Base-by-base conservation (phyloP, 352 stramenopile species). In the Globisporangium uncinulatum region DNA sequence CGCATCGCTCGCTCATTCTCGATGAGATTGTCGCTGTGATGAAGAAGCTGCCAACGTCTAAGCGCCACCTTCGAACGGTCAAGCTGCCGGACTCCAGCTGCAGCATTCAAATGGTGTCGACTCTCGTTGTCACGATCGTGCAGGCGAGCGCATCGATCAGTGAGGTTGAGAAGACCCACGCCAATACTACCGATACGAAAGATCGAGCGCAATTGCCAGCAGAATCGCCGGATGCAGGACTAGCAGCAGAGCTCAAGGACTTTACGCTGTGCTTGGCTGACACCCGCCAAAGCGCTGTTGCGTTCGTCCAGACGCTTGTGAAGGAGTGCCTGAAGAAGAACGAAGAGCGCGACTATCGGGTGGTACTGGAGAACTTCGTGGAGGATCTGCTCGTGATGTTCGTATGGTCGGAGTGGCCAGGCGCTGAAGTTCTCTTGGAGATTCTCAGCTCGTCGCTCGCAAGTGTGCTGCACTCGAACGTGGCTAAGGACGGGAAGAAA, bases 301-400 rank as follows among this genome's bases (percentile, higher is more conserved):
- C 56, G 1, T 87, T 95, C 46, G 69, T 87, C 29, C 42, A 57
- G 15, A 53, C 66, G 15, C 55, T 95, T 46, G 51, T 95, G 44
- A 82, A 67, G 47, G 78, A 85, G 53, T 94, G 82, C 54, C 74
- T 89, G 67, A 94, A 92, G 64, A 94, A 92, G 61, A 74, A 69
- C 9, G 84, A 94, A 56, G 83, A 92, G 32, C 66, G 78, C 36
- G 79, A 92, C 53, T 79, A 86, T 62, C 81, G 84, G 20, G 65
- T 86, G 46, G 65, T 87, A 15, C 64, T 95, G 14, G 86, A 94
- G 17, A 87, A 93, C 42, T 89, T 94, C 55, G 66, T 88, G 29
- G 84, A 95, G 62, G 86, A 95, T 60, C 53, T 95, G 36, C 69
- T 95, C 14, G 66, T 72, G 8, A 87, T 95, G 75, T 87, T 94